Evolutionary conservation across 106 monocot species (phyloP).

Genomic region (Vanilla planifolia): DNA sequence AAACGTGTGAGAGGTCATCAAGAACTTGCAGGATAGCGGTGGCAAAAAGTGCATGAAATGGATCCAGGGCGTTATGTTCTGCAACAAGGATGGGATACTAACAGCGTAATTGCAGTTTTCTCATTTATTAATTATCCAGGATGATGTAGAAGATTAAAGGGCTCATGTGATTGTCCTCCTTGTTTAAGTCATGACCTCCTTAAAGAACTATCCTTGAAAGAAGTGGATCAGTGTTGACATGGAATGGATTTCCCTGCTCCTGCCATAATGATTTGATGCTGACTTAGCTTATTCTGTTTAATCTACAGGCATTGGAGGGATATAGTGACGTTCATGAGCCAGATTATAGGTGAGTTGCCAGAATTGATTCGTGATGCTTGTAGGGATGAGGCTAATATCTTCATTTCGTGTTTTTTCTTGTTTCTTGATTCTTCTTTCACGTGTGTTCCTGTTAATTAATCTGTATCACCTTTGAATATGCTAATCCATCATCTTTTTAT

Average conservation of each 20-base stretch:
- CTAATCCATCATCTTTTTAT: background rate
- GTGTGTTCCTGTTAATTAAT: background rate
- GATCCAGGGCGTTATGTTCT: conserved; percentile 93
- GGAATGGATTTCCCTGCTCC: conserved; percentile 72
- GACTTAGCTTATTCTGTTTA: conserved; percentile 99
- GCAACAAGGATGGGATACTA: conserved; percentile 98
- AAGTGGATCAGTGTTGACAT: conserved; percentile 72
- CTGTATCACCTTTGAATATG: background rate
- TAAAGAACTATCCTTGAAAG: conserved; percentile 53
- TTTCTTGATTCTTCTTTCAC: background rate
- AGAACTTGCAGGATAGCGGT: conserved; percentile 35
- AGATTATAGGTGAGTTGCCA: conserved; percentile 71
- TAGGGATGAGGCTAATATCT: background rate
- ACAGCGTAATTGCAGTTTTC: conserved; percentile 99
- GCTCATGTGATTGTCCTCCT: conserved; percentile 66
- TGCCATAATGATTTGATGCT: conserved; percentile 62
- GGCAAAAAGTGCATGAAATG: conserved; percentile 57
- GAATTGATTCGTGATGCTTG: background rate
- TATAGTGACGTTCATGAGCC: conserved; percentile 67
- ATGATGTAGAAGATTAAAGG: conserved; percentile 79
- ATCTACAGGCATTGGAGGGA: conserved; percentile 99
- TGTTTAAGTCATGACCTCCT: conserved; percentile 61
- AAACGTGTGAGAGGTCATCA: conserved; percentile 38
- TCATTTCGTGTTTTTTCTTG: background rate
- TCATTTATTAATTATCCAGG: conserved; percentile 81